These are phyloP conservation scores for Symbiodinium natans DNA, from an alignment of 73 alveolate species.

Conservation along the genomic window DNA sequence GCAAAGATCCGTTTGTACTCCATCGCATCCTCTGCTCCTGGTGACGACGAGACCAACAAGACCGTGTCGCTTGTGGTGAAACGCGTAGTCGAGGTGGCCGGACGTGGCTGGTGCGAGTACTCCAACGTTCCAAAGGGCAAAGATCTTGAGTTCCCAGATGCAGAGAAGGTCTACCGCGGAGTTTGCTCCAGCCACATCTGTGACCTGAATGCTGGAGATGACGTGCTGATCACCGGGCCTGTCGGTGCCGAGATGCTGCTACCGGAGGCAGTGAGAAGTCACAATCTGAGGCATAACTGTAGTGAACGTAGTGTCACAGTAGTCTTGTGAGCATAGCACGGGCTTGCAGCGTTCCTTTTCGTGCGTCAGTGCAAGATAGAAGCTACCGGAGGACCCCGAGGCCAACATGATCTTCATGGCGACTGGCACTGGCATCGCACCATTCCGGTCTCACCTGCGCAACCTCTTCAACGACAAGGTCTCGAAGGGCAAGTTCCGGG, in stretches of 20 bases:
- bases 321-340: too few relatives aligned
- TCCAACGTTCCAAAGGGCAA: slow-evolving; percentile 61
- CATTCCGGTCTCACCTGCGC: slow-evolving; percentile 82
- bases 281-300: too few relatives aligned
- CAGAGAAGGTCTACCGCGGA: slow-evolving; percentile 70
- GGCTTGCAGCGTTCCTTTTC: too few relatives aligned
- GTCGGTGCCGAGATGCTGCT: slow-evolving; percentile 87
- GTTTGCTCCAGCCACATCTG: slow-evolving; percentile 93
- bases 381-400: slow-evolving; percentile 73
- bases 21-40: slow-evolving; percentile 80
- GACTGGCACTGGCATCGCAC: slow-evolving; percentile 94
- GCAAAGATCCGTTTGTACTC: slow-evolving; percentile 81
- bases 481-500: slow-evolving; percentile 93
- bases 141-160: slow-evolving; percentile 79
- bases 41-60: slow-evolving; percentile 73
- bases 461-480: slow-evolving; percentile 71
- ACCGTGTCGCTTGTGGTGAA: slow-evolving; percentile 85
- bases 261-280: too few relatives aligned
- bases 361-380: too few relatives aligned
- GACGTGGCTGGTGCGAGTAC: slow-evolving; percentile 91
- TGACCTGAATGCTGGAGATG: slow-evolving; percentile 81
- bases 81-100: slow-evolving; percentile 65
- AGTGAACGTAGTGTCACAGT: too few relatives aligned
- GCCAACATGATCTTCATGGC: slow-evolving; percentile 90
- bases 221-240: slow-evolving; percentile 84